Base-by-base conservation (phyloP, 306 rosid species). In the Casuarina equisetifolia region DNA sequence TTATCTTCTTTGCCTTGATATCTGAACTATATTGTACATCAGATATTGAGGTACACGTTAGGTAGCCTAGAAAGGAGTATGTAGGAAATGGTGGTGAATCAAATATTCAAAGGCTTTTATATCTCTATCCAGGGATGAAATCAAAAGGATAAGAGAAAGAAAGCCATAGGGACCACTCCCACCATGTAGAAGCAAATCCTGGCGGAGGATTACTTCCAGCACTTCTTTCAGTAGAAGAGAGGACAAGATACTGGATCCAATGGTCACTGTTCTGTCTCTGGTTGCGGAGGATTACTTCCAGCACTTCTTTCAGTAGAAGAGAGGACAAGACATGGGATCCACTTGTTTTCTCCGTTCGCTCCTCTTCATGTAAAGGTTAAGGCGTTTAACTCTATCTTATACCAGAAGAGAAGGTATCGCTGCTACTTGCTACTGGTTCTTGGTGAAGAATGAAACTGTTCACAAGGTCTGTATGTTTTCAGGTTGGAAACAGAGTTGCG, bases 161-260 rank as follows among this genome's bases (percentile, higher is more conserved):
- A n/a, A n/a, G n/a, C n/a, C n/a, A n/a, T n/a, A n/a, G n/a, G n/a
- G n/a, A n/a, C n/a, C n/a, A n/a, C n/a, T n/a, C n/a, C n/a, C n/a
- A n/a, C n/a, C n/a, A n/a, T n/a, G n/a, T n/a, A n/a, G n/a, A n/a
- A n/a, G n/a, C n/a, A n/a, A n/a, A n/a, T n/a, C n/a, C n/a, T n/a
- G n/a, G 90, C 91, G 40, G 87, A 87, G 79, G 91, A 88, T 82
- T 85, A 72, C 92, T 92, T 81, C 97, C 92, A 0, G 72, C 79
- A 52, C 77, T 63, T 70, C 97, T 92, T 78, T 83, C 91, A 19
- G 72, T 81, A 51, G 89, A 78, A 80, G 97, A 92, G 86, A 89
- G 90, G 80, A 89, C 97, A 73, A 82, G 77, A 77, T 97, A 95
- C 82, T 95, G 99, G 99, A 89, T 92, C 53, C 92, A 91, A n/a